phyloP scores from a whole-genome alignment of 768 basidiomycete genomes.

The Podaxis pistillaris region DNA sequence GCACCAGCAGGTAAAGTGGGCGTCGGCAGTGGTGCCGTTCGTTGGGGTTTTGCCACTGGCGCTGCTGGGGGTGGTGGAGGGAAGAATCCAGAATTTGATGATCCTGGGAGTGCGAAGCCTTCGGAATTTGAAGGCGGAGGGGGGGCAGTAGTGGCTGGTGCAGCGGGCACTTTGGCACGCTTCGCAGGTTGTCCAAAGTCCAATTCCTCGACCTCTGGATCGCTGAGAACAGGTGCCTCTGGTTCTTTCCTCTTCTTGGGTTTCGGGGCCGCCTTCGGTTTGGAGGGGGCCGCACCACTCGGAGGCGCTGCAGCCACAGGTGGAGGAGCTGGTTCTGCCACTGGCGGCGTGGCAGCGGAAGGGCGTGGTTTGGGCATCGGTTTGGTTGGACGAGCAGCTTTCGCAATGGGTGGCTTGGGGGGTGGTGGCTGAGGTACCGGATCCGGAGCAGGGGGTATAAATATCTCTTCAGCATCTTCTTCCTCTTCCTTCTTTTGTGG shows the following conservation, averaged over 20 bases:
- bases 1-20: constrained; percentile 1
- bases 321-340: constrained; percentile 23
- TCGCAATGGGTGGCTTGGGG: constrained; percentile 29
- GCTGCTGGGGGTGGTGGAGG: constrained; percentile 5
- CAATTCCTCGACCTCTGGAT: constrained; percentile 7
- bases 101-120: constrained; percentile 15
- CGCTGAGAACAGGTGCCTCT: neutral
- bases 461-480: constrained; percentile 30
- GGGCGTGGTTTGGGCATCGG: constrained; percentile 23
- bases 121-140: constrained; percentile 2
- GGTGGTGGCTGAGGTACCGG: constrained; percentile 28
- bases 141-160: neutral
- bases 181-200: constrained; percentile 12
- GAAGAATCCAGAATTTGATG: constrained; percentile 9
- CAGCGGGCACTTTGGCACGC: constrained; percentile 2
- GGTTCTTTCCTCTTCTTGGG: constrained; percentile 10
- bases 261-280: neutral
- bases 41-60: neutral
- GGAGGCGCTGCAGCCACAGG: constrained; percentile 27
- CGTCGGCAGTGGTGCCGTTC: neutral
- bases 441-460: constrained; percentile 21
- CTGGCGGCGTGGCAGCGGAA: neutral
- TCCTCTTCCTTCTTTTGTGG: constrained; percentile 31
- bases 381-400: constrained; percentile 28
- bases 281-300: constrained; percentile 27